Conservation (phyloP, 371 early-diverging fungal species). For the Mortierella sp. region DNA sequence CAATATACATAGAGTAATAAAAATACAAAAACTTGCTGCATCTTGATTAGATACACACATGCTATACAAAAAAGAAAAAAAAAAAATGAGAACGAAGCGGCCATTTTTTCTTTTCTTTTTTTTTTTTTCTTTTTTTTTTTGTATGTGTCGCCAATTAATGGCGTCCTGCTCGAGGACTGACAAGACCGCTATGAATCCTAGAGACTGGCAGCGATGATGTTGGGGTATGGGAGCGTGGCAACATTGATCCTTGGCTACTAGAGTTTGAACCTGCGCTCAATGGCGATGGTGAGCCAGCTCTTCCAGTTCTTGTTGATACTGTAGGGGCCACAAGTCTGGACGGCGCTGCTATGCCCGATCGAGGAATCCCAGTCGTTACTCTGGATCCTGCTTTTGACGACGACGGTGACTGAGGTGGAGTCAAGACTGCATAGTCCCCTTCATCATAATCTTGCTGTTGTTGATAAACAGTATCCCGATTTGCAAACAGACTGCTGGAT, state of each 20-base stretch:
- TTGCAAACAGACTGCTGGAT: not conserved
- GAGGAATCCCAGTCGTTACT: conserved; percentile 11
- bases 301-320: conserved; percentile 18
- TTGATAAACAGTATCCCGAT: conserved; percentile 1
- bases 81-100: not conserved
- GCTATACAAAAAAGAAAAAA: conserved; percentile 1
- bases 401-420: conserved; percentile 40
- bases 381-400: conserved; percentile 21
- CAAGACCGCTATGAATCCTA: conserved; percentile 21
- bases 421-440: conserved; percentile 26
- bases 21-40: not conserved
- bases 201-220: conserved; percentile 12
- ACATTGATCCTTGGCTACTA: conserved; percentile 5
- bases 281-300: conserved; percentile 20
- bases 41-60: not conserved
- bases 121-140: conserved; percentile 1
- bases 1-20: conserved; percentile 18
- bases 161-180: conserved; percentile 44
- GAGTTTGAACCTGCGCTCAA: conserved; percentile 25
- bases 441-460: conserved; percentile 12
- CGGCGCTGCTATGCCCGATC: conserved; percentile 19
- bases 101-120: not conserved
- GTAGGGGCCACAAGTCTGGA: conserved; percentile 22
- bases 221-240: conserved; percentile 31
- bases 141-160: not conserved